phyloP scores from a whole-genome alignment of 2,329 filamentous ascomycete species.

The Nemania abortiva region DNA sequence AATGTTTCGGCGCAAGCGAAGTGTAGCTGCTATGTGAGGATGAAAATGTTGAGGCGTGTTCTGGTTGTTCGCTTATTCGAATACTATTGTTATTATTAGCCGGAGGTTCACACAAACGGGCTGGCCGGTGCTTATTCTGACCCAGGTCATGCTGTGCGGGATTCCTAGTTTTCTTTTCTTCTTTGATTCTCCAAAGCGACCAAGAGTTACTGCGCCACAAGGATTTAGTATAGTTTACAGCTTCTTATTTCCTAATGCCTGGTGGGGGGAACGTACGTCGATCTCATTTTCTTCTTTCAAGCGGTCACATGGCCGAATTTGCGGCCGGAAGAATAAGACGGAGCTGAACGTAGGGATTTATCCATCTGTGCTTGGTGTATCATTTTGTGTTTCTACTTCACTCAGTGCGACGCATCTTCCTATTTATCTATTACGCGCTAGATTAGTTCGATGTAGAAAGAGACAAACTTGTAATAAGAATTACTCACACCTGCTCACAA shows the following conservation, averaged over 20 bases:
- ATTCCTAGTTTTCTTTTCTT: not conserved
- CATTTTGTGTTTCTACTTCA: not conserved
- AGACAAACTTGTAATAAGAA: not conserved
- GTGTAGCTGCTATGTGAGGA: not conserved
- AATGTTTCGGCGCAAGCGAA: not conserved
- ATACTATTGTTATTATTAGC: slow-evolving; percentile 7
- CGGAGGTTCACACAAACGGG: not conserved
- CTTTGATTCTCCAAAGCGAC: not conserved
- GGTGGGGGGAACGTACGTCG: not conserved
- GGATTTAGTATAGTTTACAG: not conserved
- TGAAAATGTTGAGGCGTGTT: not conserved
- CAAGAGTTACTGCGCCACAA: not conserved
- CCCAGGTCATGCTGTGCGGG: not conserved
- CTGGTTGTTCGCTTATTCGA: not conserved
- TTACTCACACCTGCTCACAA: not conserved
- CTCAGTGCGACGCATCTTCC: not conserved
- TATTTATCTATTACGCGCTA: not conserved
- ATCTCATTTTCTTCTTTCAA: not conserved
- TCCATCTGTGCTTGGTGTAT: slow-evolving; percentile 12
- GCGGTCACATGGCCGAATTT: not conserved
- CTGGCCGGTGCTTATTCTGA: not conserved
- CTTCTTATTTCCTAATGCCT: not conserved
- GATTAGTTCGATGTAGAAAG: not conserved
- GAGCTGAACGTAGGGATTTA: slow-evolving; percentile 6
- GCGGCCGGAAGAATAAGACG: slow-evolving; percentile 11